Conservation (phyloP, 2,329 filamentous ascomycete species). For the Colletotrichum gloeosporioides region DNA sequence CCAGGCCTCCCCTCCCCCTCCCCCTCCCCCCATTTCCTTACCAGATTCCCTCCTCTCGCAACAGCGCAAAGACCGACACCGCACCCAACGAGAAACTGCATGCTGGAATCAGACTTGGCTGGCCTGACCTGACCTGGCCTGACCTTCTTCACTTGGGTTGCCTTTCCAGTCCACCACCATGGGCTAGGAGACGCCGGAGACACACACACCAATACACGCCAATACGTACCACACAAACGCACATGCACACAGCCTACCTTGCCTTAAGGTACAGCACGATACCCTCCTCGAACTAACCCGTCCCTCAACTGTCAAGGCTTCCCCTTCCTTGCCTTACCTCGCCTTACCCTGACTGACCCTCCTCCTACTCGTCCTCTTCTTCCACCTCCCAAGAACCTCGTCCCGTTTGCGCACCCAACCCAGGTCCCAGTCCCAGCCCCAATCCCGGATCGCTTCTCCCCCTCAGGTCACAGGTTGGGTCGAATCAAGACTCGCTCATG, state of each 20-base stretch:
- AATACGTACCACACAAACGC: not conserved
- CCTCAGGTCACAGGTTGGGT: not conserved
- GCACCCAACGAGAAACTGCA: not conserved
- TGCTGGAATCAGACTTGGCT: not conserved
- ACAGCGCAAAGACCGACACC: not conserved
- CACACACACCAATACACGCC: not conserved
- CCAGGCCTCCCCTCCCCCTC: not conserved
- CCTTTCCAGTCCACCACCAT: not conserved
- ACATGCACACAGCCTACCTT: not conserved
- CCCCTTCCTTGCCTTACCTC: not conserved
- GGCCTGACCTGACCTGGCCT: not conserved
- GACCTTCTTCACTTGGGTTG: not conserved
- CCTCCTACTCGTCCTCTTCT: not conserved
- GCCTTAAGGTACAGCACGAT: not conserved
- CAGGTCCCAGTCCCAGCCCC: not conserved
- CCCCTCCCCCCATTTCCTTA: not conserved
- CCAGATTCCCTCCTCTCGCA: not conserved
- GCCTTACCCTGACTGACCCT: not conserved
- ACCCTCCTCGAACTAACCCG: not conserved
- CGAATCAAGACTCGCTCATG: slow-evolving; percentile 13
- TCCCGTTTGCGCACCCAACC: not conserved
- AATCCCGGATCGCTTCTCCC: not conserved
- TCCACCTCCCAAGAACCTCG: not conserved
- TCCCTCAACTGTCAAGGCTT: not conserved
- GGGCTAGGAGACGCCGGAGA: not conserved